phyloP scores from a whole-genome alignment of 768 basidiomycete genomes.

The Terana coerulea region DNA sequence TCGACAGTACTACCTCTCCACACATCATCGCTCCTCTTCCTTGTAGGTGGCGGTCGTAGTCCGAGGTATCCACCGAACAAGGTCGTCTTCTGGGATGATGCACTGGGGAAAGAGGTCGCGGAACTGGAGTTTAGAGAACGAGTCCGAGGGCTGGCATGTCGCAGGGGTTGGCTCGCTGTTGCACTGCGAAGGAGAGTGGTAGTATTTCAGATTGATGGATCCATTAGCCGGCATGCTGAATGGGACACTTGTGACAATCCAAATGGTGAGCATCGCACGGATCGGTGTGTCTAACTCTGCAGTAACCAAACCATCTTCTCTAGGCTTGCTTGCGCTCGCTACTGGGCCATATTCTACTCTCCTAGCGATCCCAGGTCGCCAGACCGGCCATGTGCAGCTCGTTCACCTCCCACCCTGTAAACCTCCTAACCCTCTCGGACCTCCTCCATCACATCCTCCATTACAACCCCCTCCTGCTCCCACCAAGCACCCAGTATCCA shows the following conservation, averaged over 20 bases:
- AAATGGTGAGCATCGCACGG: slow-evolving; percentile 51
- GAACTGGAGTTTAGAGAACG: slow-evolving; percentile 87
- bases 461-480: slow-evolving; percentile 52
- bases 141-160: slow-evolving; percentile 74
- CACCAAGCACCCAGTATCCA: slow-evolving; percentile 65
- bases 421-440: slow-evolving; percentile 51
- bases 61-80: slow-evolving; percentile 91
- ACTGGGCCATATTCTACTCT: slow-evolving; percentile 74
- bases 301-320: neutral
- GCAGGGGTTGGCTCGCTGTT: slow-evolving; percentile 82
- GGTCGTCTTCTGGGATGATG: slow-evolving; percentile 88
- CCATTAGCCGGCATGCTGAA: slow-evolving; percentile 61
- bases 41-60: slow-evolving; percentile 83
- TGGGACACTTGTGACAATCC: slow-evolving; percentile 90
- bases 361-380: slow-evolving; percentile 81
- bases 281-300: neutral
- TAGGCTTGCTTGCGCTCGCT: slow-evolving; percentile 80
- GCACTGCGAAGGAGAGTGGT: slow-evolving; percentile 76
- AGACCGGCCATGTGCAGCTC: slow-evolving; percentile 85
- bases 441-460: slow-evolving; percentile 47
- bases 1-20: slow-evolving; percentile 76
- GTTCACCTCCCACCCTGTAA: slow-evolving; percentile 81
- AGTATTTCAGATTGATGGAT: slow-evolving; percentile 66
- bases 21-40: slow-evolving; percentile 77
- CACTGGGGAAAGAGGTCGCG: slow-evolving; percentile 69